Conservation (phyloP, 2,329 filamentous ascomycete species). For the Hysterium pulicare region DNA sequence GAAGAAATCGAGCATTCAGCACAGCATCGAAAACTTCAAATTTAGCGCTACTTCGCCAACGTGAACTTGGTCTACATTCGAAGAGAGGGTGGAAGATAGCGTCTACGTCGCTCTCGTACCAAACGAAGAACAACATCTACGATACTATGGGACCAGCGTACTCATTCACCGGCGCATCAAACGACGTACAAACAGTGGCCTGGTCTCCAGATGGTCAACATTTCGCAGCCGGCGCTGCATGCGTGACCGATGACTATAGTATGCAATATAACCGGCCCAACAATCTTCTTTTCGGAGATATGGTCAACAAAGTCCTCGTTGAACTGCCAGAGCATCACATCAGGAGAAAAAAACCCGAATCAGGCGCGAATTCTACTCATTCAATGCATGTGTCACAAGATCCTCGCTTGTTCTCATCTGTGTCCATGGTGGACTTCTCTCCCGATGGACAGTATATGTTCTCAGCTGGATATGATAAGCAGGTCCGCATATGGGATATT, state of each 20-base stretch:
- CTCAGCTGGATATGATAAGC: slow-evolving; percentile 55
- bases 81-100: slow-evolving; percentile 24
- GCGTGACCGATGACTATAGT: slow-evolving; percentile 53
- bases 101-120: slow-evolving; percentile 19
- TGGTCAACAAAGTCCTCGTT: slow-evolving; percentile 39
- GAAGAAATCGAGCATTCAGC: slow-evolving; percentile 13
- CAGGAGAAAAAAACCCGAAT: slow-evolving; percentile 37
- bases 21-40: slow-evolving; percentile 15
- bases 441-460: slow-evolving; percentile 45
- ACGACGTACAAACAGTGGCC: slow-evolving; percentile 54
- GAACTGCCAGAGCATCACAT: slow-evolving; percentile 55
- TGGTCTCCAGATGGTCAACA: slow-evolving; percentile 54
- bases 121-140: slow-evolving; percentile 26
- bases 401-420: slow-evolving; percentile 53
- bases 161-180: slow-evolving; percentile 56
- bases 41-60: slow-evolving; percentile 24
- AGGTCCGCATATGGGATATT: slow-evolving; percentile 43
- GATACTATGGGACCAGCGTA: slow-evolving; percentile 43
- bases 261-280: slow-evolving; percentile 60
- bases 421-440: slow-evolving; percentile 54
- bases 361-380: slow-evolving; percentile 41
- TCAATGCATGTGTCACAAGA: slow-evolving; percentile 50
- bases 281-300: slow-evolving; percentile 55
- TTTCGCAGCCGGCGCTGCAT: slow-evolving; percentile 57
- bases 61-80: slow-evolving; percentile 30